phyloP scores from a whole-genome alignment of 176 grass and related monocot species.

The Carex parvula region DNA sequence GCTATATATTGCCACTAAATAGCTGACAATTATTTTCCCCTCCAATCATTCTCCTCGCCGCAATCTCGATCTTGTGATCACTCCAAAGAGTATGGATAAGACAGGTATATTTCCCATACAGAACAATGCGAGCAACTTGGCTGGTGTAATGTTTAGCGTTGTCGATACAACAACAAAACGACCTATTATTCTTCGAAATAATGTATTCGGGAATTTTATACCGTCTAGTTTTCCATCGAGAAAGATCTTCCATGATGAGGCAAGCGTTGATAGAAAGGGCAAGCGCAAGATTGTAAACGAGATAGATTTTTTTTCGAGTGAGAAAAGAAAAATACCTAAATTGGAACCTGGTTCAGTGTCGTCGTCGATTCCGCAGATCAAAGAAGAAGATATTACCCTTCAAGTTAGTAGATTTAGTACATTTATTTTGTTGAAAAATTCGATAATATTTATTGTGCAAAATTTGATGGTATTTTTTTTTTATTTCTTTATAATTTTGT shows the following conservation, averaged over 20 bases:
- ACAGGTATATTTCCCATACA: not conserved
- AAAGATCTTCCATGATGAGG: not conserved
- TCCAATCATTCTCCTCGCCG: not conserved
- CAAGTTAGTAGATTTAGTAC: conserved; percentile 19
- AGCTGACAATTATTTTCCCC: not conserved
- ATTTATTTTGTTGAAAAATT: not conserved
- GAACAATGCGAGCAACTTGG: not conserved
- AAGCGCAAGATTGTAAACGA: conserved; percentile 18
- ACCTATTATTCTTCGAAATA: conserved; percentile 10
- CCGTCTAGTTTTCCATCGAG: not conserved
- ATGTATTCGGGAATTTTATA: not conserved
- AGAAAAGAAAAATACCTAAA: conserved; percentile 14
- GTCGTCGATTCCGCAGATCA: not conserved
- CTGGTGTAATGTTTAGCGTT: not conserved
- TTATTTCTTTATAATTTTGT: not conserved
- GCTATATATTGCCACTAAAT: not conserved
- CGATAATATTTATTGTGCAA: not conserved
- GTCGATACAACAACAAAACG: not conserved
- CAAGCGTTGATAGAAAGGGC: not conserved
- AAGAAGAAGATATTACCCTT: conserved; percentile 31
- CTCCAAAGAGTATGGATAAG: conserved; percentile 1
- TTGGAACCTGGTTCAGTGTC: not conserved
- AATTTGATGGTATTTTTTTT: not conserved
- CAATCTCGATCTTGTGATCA: not conserved
- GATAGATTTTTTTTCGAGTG: conserved; percentile 27